Base-by-base conservation (phyloP, 1,139 yeast genomes). In the Lodderomyces metapsilosis region DNA sequence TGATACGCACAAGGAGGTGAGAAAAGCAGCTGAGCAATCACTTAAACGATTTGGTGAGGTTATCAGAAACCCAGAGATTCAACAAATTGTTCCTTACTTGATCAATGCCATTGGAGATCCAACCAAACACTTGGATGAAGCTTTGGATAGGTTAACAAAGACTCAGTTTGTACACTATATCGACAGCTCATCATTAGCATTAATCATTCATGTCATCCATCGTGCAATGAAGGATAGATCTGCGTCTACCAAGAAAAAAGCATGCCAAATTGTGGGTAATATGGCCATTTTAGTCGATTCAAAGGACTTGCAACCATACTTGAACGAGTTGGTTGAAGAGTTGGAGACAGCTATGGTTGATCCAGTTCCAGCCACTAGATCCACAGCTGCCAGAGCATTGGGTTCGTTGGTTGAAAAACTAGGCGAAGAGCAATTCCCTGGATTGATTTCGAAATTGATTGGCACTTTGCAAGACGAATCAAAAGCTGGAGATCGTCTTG, bases 211-310 rank as follows among this genome's bases (percentile, higher is more conserved):
- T 58, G 97, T 94, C 40, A 82, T 92, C 41, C 94, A 88, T 59
- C 81, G 98, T 62, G 99, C 98, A 67, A 82, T 94, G 87, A 82
- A 79, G 45, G 98, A 91, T 52, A 75, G 98, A 55, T 85, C 96
- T 20, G 98, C 98, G 0, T 76, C 82, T 33, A 88, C 94, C 3
- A 92, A 92, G 70, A 82, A 88, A 62, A 89, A 88, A 63, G 95
- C 98, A 0, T 89, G 98, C 63, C 97, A 92, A 65, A 92, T 94
- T 71, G 97, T 94, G 32, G 98, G 98, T 51, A 92, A 92, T 58
- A 91, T 94, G 98, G 89, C 98, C 2, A 88, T 92, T 61, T 74
- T 94, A 54, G 96, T 95, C 17, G 98, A 91, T 53, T 75, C 88
- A 18, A 81, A 78, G 51, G 98, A 94, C 59, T 74, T 94, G 48